Evolutionary conservation across 441 rosid genomes (phyloP).

Genomic region (Populus hybrid): DNA sequence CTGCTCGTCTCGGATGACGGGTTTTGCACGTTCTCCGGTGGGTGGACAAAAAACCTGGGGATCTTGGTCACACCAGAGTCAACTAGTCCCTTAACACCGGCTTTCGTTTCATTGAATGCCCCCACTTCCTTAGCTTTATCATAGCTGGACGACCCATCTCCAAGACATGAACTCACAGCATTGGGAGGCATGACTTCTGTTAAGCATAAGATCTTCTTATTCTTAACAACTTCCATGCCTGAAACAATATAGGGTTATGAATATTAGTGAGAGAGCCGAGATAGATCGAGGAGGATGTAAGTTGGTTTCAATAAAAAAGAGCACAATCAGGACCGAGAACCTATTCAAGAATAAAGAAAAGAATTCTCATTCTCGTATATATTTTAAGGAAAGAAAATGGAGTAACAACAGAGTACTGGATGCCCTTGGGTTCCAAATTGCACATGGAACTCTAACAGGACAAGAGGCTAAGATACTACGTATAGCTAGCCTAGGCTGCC

Average conservation of each 20-base stretch:
- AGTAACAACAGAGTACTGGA: not conserved
- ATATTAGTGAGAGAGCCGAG: not conserved
- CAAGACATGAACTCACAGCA: not conserved
- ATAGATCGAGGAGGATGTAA: not conserved
- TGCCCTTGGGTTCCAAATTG: not conserved
- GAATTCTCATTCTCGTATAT: not conserved
- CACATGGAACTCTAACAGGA: not conserved
- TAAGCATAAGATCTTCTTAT: too few species aligned
- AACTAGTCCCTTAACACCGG: not conserved
- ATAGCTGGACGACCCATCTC: constrained; percentile 15
- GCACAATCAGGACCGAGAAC: not conserved
- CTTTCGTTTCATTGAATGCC: constrained; percentile 41
- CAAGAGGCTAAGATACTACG: not conserved
- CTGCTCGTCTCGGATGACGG: not conserved
- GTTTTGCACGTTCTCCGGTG: constrained; percentile 20
- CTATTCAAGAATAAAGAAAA: constrained; percentile 10
- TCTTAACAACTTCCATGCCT: constrained; percentile 20
- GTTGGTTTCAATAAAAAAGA: not conserved
- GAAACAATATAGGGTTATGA: not conserved
- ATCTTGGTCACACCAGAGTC: constrained; percentile 15
- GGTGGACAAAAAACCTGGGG: constrained; percentile 40
- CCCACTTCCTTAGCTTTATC: constrained; percentile 35
- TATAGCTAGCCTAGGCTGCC: not conserved
- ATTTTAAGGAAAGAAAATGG: not conserved
- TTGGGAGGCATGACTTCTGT: not conserved